Evolutionary conservation across 306 rosid species (phyloP), one percentile per base, ranked within the genome.

Genomic region (Sesbania bispinosa): DNA sequence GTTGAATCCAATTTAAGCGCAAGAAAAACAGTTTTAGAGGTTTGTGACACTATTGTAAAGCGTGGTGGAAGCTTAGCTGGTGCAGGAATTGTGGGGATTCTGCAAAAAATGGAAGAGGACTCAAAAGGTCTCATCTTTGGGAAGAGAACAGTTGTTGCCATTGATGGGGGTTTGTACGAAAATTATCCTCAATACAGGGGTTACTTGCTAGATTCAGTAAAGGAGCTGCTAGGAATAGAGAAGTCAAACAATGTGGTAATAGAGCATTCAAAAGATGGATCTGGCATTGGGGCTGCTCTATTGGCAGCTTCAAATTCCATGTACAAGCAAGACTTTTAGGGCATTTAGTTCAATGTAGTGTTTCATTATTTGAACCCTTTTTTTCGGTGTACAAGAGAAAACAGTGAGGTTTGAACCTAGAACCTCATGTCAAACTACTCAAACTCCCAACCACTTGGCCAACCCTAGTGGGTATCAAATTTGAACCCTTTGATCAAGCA

Each of bases 21-120:
- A 15, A 88, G 96, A 79, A 88, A 74, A 84, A 67, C 75, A n/a
- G 96, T 84, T 1, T 62, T 90, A 6, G 97, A 93, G 76, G 98
- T 90, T 18, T 93, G 98, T 4, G 94, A 93, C 84, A 80, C 89
- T 0, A 73, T 90, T n/a, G 88, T 81, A 51, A 88, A 83, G 84
- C 81, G 98, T 80, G 98, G 98, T 13, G 96, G 98, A 1, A 87
- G 90, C 66, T 76, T 93, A 81, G 97, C 96, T 2, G 98, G 98
- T 55, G 98, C 98, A 11, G 98, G 98, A 61, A 84, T 93, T 36
- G 97, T 93, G 11, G 98, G 94, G 32, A 81, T 93, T 67, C 83
- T 93, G 76, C 87, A 85, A 15, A 93, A 93, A 81, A 85, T 93
- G 90, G 98, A 90, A 74, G 87, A 89, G 69, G 90, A 90, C 19